Percentiles rank a stretch among this genome's conserved stretches.
Conservation (phyloP, 2,329 filamentous ascomycete species). For the Pseudovirgaria hyperparasitica region DNA sequence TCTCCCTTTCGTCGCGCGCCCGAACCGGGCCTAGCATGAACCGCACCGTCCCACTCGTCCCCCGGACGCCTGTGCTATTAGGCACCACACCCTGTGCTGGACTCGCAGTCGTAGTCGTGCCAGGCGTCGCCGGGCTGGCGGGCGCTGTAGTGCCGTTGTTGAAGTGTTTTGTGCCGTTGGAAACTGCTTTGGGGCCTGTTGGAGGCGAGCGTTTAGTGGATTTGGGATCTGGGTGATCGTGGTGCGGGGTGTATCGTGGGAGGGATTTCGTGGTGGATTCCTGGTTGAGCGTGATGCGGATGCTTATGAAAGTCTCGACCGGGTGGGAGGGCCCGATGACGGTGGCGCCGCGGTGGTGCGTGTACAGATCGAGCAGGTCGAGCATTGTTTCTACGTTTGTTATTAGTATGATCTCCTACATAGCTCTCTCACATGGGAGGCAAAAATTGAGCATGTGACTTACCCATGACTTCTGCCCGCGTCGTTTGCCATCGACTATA, state of each 20-base stretch:
- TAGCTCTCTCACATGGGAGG: not conserved
- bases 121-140: slow-evolving; percentile 32
- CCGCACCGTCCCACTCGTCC: slow-evolving; percentile 62
- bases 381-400: slow-evolving; percentile 62
- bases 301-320: slow-evolving; percentile 67
- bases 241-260: slow-evolving; percentile 50
- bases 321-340: slow-evolving; percentile 60
- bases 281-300: slow-evolving; percentile 78
- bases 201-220: slow-evolving; percentile 17
- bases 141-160: slow-evolving; percentile 18
- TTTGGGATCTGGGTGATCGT: slow-evolving; percentile 20
- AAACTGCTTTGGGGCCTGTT: slow-evolving; percentile 6
- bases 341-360: slow-evolving; percentile 64
- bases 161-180: slow-evolving; percentile 8
- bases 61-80: slow-evolving; percentile 27
- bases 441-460: slow-evolving; percentile 1
- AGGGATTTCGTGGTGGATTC: slow-evolving; percentile 53
- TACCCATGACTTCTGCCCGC: slow-evolving; percentile 33
- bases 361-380: slow-evolving; percentile 85
- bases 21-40: slow-evolving; percentile 78
- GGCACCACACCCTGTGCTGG: slow-evolving; percentile 21
- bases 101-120: slow-evolving; percentile 27
- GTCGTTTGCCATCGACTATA: slow-evolving; percentile 34
- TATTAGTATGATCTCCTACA: slow-evolving; percentile 4
- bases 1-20: slow-evolving; percentile 56